phyloP scores from a whole-genome alignment of 2,329 filamentous ascomycete species.

The Pestalotiopsis sp. region DNA sequence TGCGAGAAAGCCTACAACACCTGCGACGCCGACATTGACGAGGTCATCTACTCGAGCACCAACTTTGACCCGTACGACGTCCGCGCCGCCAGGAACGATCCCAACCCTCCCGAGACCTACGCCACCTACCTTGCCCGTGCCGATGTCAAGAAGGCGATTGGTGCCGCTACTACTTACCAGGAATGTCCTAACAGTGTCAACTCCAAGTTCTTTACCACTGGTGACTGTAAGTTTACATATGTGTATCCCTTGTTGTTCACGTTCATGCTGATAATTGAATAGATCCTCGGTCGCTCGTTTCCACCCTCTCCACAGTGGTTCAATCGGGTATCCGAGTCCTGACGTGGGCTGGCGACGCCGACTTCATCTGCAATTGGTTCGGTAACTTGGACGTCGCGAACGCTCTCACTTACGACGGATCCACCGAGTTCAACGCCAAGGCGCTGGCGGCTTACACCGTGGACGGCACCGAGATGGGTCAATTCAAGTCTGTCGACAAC shows the following conservation, averaged over 20 bases:
- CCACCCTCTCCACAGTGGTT: constrained; percentile 45
- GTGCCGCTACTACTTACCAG: constrained; percentile 21
- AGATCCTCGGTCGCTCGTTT: constrained; percentile 47
- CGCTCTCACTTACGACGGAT: constrained; percentile 43
- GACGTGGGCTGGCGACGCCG: constrained; percentile 59
- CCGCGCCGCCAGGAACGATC: constrained; percentile 25
- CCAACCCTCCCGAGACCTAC: constrained; percentile 26
- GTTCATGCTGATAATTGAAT: too few relatives aligned
- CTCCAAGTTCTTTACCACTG: constrained; percentile 12
- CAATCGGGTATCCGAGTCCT: constrained; percentile 50
- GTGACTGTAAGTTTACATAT: constrained; percentile 13
- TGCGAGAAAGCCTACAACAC: constrained; percentile 35
- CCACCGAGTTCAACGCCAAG: constrained; percentile 40
- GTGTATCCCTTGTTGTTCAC: too few relatives aligned
- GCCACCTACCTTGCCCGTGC: constrained; percentile 23
- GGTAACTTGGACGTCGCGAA: constrained; percentile 51
- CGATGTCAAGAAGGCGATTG: constrained; percentile 26
- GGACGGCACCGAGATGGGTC: constrained; percentile 46
- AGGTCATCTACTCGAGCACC: constrained; percentile 27
- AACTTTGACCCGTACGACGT: constrained; percentile 32
- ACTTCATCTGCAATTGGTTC: constrained; percentile 62
- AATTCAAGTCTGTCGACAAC: constrained; percentile 53
- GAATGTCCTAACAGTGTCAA: constrained; percentile 17
- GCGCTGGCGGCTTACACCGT: constrained; percentile 47
- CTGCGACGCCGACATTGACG: constrained; percentile 40